Base-by-base conservation (phyloP, 345 rosid species). In the Clausena lansium region DNA sequence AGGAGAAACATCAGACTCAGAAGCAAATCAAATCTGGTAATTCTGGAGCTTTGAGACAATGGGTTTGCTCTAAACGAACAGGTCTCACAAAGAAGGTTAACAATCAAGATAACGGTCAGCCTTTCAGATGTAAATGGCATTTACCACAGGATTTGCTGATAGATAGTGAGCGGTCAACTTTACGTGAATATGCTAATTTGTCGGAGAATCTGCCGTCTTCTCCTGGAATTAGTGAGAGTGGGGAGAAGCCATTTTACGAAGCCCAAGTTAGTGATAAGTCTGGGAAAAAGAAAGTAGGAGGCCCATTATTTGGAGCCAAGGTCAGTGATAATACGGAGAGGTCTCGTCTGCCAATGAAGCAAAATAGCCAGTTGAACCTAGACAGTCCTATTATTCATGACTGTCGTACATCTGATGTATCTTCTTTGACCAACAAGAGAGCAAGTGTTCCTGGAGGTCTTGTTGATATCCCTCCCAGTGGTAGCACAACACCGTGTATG, bases 51-150 rank as follows among this genome's bases (percentile, higher is more conserved):
- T 87, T 86, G 67, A 85, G 86, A 77, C 89, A 83, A 66, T 86
- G 97, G 90, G 83, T 84, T 73, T 78, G 91, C 80, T 85, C 97
- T 5, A 91, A 92, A 86, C 87, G 85, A 85, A 82, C 87, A 32
- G 80, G 86, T 81, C 71, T 86, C 27, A 55, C 86, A 14, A 94
- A 88, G 86, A 91, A 88, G 88, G 67, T 78, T 22, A 73, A 74
- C 62, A 85, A 80, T 73, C 71, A 82, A 80, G 91, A 76, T 63
- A 77, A 73, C 24, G 70, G 77, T 66, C 85, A 84, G 55, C 82
- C 88, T 77, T 77, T 54, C 67, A 77, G 69, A 71, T 78, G 89
- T 77, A 81, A 86, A 50, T 78, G 85, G 83, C 89, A 84, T 87
- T 75, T 84, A 79, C 75, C 87, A 69, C 77, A 33, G 67, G 84